These are phyloP conservation scores for Fusarium sp. DNA, from an alignment of 2,329 filamentous ascomycete genomes.

Conservation along the genomic window DNA sequence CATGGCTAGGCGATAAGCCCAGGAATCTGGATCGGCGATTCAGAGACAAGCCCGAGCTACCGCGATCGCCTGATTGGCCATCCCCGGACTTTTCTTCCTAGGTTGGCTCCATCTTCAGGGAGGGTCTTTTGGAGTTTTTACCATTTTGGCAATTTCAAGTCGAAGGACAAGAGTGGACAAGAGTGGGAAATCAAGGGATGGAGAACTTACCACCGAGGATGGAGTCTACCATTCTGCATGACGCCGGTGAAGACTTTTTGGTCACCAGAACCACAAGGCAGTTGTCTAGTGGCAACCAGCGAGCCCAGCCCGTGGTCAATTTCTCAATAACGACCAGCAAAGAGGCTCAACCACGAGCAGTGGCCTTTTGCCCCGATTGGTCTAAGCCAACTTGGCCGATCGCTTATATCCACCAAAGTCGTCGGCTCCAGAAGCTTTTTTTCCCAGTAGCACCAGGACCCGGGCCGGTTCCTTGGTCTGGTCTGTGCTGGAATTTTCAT, in stretches of 20 bases:
- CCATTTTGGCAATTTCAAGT: conserved; percentile 9
- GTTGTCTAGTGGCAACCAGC: conserved; percentile 22
- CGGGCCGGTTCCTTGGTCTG: conserved; percentile 17
- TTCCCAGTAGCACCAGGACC: neutral
- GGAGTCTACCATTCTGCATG: neutral
- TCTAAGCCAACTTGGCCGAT: conserved; percentile 29
- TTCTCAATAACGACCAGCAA: conserved; percentile 23
- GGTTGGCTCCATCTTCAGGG: conserved; percentile 15
- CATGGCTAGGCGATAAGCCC: conserved; percentile 39
- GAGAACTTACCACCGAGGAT: neutral
- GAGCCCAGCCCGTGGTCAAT: conserved; percentile 6
- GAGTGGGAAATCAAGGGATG: neutral
- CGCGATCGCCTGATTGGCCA: conserved; percentile 43
- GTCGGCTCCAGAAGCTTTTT: conserved; percentile 33
- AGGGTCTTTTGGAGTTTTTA: conserved; percentile 32
- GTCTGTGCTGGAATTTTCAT: conserved; percentile 15
- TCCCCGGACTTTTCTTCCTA: conserved; percentile 45
- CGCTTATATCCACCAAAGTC: conserved; percentile 25
- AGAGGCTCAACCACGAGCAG: conserved; percentile 39
- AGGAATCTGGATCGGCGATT: conserved; percentile 39
- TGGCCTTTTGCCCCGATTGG: conserved; percentile 45
- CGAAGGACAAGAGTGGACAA: conserved; percentile 5
- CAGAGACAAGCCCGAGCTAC: conserved; percentile 31
- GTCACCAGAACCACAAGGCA: neutral
- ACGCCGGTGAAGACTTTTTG: neutral